phyloP scores from a whole-genome alignment of 305 asterid species.

The Withania somnifera region DNA sequence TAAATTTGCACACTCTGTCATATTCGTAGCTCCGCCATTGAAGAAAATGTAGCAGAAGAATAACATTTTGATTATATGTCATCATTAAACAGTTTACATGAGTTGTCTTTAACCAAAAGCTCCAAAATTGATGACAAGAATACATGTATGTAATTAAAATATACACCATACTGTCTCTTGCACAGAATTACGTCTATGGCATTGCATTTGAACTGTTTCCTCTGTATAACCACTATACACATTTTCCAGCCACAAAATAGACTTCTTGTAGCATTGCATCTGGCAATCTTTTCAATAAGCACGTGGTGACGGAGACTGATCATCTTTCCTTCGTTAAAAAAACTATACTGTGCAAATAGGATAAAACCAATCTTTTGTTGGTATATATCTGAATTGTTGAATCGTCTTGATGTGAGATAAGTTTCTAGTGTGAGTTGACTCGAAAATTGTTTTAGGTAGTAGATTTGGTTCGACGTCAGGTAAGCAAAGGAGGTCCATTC shows the following conservation, averaged over 20 bases:
- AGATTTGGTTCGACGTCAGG: constrained; percentile 6
- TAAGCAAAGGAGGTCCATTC: constrained; percentile 50
- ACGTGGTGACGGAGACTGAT: neutral
- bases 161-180: neutral
- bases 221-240: neutral
- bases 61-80: neutral
- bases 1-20: no score
- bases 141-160: neutral
- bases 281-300: neutral
- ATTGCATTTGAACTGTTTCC: neutral
- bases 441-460: neutral
- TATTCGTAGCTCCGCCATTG: no score
- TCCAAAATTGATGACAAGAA: neutral
- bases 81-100: neutral
- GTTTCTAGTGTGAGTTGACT: neutral
- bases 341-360: neutral
- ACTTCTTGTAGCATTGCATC: neutral
- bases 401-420: neutral
- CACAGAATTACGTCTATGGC: neutral
- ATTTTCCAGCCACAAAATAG: neutral
- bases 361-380: no score
- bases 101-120: neutral
- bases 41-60: neutral
- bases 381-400: neutral
- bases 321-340: neutral